A percentile compares a stretch with the other conserved stretches of the same genome.
Evolutionary conservation across 768 basidiomycete species (phyloP).

Genomic region (Auricularia heimuer): DNA sequence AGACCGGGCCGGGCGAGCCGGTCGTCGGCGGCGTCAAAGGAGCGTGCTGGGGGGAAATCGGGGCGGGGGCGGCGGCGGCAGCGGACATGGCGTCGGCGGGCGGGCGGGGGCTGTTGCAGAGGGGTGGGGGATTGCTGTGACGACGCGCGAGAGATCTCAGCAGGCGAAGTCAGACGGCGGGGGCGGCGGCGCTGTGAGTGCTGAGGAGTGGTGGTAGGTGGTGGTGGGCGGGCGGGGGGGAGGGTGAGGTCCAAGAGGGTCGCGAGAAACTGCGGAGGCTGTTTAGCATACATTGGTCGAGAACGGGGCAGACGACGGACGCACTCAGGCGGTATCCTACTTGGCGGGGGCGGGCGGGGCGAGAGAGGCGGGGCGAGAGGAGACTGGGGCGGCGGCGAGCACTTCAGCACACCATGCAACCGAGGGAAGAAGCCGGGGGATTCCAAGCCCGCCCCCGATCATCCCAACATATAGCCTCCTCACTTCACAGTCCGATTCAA

Average conservation of each 20-base stretch:
- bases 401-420: too few species aligned
- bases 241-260: constrained; percentile 5
- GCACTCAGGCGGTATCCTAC: constrained; percentile 6
- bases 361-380: too few species aligned
- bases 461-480: too few species aligned
- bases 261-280: constrained; percentile 1
- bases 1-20: constrained; percentile 1
- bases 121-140: background rate
- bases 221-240: background rate
- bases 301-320: too few species aligned
- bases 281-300: too few species aligned
- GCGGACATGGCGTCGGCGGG: constrained; percentile 1
- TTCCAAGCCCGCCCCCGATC: too few species aligned
- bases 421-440: too few species aligned
- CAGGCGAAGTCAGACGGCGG: background rate
- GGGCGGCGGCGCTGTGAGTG: background rate
- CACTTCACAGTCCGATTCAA: too few species aligned
- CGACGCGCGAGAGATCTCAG: background rate
- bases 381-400: too few species aligned
- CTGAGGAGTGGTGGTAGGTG: background rate
- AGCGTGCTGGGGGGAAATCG: constrained; percentile 9
- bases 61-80: constrained; percentile 5
- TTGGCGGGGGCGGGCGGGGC: constrained; percentile 4
- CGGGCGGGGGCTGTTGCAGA: background rate
- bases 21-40: constrained; percentile 6